phyloP scores from a whole-genome alignment of 1,139 yeast species.

The Torulaspora globosa region DNA sequence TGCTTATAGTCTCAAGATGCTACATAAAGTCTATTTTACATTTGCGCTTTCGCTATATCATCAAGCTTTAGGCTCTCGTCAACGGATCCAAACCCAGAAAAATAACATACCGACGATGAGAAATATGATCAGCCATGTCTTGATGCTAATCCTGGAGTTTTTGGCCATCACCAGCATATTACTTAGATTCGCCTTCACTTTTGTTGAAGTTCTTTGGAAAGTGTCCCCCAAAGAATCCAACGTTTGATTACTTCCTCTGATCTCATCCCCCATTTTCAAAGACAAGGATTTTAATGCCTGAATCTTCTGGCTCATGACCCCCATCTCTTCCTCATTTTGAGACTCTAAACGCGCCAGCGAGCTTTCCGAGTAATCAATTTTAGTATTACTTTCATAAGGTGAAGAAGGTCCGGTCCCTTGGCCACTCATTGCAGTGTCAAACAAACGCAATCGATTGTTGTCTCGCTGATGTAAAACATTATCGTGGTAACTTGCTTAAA shows the following conservation, averaged over 20 bases:
- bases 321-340: constrained; percentile 76
- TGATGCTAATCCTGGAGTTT: constrained; percentile 74
- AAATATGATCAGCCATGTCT: constrained; percentile 71
- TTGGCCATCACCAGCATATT: constrained; percentile 80
- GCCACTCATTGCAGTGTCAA: constrained; percentile 22
- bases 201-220: constrained; percentile 45
- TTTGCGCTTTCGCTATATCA: not conserved
- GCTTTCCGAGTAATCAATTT: constrained; percentile 41
- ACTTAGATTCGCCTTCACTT: constrained; percentile 61
- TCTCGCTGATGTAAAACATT: constrained; percentile 30
- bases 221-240: constrained; percentile 53
- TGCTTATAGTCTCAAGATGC: not conserved
- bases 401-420: constrained; percentile 20
- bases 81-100: constrained; percentile 76
- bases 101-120: constrained; percentile 59
- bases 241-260: constrained; percentile 64
- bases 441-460: constrained; percentile 34
- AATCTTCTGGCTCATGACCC: constrained; percentile 66
- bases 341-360: constrained; percentile 70
- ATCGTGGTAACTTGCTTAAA: constrained; percentile 10
- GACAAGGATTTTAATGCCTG: constrained; percentile 68
- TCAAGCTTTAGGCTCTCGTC: not conserved
- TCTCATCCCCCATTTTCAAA: constrained; percentile 76
- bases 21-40: constrained; percentile 2
- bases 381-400: constrained; percentile 23